A percentile compares a stretch with the other conserved stretches of the same genome.
phyloP scores from a whole-genome alignment of 2,329 filamentous ascomycete genomes.

The Ophiostoma sp. region DNA sequence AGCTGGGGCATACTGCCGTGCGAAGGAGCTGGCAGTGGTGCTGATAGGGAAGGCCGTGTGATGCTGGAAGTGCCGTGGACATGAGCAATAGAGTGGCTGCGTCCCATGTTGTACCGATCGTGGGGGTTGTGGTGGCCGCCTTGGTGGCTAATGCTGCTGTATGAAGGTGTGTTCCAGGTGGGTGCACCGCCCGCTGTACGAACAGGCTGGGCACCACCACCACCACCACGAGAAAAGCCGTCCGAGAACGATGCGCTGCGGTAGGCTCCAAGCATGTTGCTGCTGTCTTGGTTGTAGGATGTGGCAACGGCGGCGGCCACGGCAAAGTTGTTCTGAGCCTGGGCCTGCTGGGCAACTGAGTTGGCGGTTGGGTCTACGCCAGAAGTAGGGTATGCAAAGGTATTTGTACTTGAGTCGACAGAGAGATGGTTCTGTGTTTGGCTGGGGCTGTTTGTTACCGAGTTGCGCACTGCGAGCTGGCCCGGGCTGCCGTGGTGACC shows the following conservation, averaged over 20 bases:
- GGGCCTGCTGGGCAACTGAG: slow-evolving; percentile 32
- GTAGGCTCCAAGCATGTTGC: slow-evolving; percentile 53
- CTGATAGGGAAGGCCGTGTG: slow-evolving; percentile 44
- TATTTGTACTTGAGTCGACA: slow-evolving; percentile 47
- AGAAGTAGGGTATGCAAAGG: slow-evolving; percentile 52
- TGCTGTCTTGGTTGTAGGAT: slow-evolving; percentile 39
- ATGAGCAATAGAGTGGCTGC: slow-evolving; percentile 41
- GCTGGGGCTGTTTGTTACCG: slow-evolving; percentile 33
- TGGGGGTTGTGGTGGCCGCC: slow-evolving; percentile 22
- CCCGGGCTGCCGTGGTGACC: slow-evolving; percentile 41
- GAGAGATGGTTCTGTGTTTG: slow-evolving; percentile 31
- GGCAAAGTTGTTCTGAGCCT: slow-evolving; percentile 36
- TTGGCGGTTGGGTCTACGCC: slow-evolving; percentile 43
- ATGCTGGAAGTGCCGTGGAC: slow-evolving; percentile 41
- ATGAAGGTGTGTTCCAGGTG: slow-evolving; percentile 40
- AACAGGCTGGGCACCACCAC: slow-evolving; percentile 32
- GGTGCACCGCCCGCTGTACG: slow-evolving; percentile 35
- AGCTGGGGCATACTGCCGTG: slow-evolving; percentile 42
- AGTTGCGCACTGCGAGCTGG: slow-evolving; percentile 34
- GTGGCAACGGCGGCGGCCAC: slow-evolving; percentile 27
- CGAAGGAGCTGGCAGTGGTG: slow-evolving; percentile 45
- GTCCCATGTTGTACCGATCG: slow-evolving; percentile 28
- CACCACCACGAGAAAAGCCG: slow-evolving; percentile 40
- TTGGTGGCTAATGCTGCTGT: slow-evolving; percentile 33
- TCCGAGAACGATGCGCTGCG: slow-evolving; percentile 49